A percentile compares a stretch with the other conserved stretches of the same genome.
These are phyloP conservation scores for Zalaria obscura DNA, from an alignment of 2,329 filamentous ascomycete genomes.

Conservation along the genomic window DNA sequence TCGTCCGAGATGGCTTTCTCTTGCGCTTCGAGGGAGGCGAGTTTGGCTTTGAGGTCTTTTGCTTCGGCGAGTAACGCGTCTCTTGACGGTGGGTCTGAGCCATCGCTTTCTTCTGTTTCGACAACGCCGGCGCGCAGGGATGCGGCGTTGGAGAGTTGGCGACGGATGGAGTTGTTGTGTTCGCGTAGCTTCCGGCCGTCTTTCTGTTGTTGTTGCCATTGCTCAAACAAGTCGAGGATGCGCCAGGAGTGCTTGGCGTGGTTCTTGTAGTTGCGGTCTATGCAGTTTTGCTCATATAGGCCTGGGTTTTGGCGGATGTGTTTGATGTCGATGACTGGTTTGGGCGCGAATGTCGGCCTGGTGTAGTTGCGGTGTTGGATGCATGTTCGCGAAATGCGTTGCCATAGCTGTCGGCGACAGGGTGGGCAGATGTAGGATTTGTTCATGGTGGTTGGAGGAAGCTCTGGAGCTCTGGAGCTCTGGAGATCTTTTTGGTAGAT, in stretches of 20 bases:
- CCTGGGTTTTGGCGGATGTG: slow-evolving; percentile 77
- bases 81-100: slow-evolving; percentile 17
- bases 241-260: slow-evolving; percentile 37
- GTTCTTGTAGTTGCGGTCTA: slow-evolving; percentile 65
- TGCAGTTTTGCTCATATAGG: slow-evolving; percentile 69
- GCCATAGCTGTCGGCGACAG: background rate
- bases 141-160: slow-evolving; percentile 8
- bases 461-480: no score
- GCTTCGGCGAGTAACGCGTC: slow-evolving; percentile 49
- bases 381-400: background rate
- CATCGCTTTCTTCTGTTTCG: slow-evolving; percentile 7
- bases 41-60: slow-evolving; percentile 46
- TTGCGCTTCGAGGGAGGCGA: slow-evolving; percentile 45
- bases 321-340: slow-evolving; percentile 67
- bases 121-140: slow-evolving; percentile 4
- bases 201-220: slow-evolving; percentile 37
- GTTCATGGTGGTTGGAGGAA: background rate
- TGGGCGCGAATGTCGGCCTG: slow-evolving; percentile 60
- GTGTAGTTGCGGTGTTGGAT: slow-evolving; percentile 18
- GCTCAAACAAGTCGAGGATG: slow-evolving; percentile 37
- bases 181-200: slow-evolving; percentile 49
- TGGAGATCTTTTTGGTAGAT: no score
- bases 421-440: background rate
- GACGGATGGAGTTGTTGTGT: slow-evolving; percentile 46
- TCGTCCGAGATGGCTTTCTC: slow-evolving; percentile 48